Evolutionary conservation across 2,329 filamentous ascomycete genomes (phyloP).

Genomic region (Aureobasidium sp.): DNA sequence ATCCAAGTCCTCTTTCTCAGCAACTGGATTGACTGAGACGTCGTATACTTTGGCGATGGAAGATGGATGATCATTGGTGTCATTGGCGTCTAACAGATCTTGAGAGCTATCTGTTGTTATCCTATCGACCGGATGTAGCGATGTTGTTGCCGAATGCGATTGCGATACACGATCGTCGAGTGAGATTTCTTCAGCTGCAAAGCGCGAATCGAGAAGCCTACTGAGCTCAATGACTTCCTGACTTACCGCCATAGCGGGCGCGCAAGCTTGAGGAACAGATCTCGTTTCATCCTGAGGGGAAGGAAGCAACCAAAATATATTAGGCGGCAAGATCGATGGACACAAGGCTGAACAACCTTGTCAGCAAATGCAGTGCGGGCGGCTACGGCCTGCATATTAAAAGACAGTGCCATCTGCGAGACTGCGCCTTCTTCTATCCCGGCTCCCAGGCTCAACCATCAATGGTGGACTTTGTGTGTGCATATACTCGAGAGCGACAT

Average conservation of each 20-base stretch:
- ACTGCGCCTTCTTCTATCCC: not conserved
- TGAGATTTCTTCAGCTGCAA: not conserved
- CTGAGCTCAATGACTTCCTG: not conserved
- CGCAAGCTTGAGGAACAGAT: not conserved
- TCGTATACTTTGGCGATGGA: not conserved
- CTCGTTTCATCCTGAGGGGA: not conserved
- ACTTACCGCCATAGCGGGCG: not conserved
- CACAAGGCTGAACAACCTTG: not conserved
- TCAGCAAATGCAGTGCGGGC: not conserved
- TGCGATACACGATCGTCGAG: not conserved
- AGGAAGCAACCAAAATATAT: not conserved
- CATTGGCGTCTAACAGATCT: not conserved
- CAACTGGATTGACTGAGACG: not conserved
- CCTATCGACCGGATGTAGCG: not conserved
- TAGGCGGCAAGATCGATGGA: not conserved
- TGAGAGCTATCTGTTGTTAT: not conserved
- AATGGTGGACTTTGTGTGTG: no score
- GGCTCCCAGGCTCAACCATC: no score
- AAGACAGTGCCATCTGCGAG: not conserved
- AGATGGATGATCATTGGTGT: not conserved
- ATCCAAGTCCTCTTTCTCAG: not conserved
- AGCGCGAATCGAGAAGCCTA: not conserved
- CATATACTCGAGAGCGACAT: no score
- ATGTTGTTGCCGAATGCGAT: not conserved
- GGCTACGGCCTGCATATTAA: not conserved